Conservation (phyloP, 2,329 filamentous ascomycete species). For the Talaromyces sp. region DNA sequence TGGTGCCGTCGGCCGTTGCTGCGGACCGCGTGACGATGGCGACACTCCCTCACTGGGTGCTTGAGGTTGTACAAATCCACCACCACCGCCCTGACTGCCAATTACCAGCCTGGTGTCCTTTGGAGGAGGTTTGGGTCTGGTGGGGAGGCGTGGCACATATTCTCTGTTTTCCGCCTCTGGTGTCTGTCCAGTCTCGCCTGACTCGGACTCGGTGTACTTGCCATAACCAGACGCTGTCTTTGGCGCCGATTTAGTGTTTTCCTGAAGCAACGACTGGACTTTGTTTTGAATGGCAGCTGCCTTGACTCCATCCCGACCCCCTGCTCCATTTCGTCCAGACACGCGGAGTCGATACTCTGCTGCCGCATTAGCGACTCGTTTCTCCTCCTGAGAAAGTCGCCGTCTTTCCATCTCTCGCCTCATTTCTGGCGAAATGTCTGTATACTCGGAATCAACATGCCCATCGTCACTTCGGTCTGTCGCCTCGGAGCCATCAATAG, state of each 20-base stretch:
- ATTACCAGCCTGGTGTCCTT: constrained; percentile 14
- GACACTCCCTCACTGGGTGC: neutral
- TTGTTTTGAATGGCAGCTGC: constrained; percentile 88
- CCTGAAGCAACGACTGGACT: constrained; percentile 75
- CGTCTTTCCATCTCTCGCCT: constrained; percentile 82
- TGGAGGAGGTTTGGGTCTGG: constrained; percentile 16
- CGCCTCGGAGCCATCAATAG: constrained; percentile 72
- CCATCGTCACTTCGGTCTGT: constrained; percentile 67
- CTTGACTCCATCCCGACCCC: constrained; percentile 52
- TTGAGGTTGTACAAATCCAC: neutral
- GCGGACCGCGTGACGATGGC: constrained; percentile 23
- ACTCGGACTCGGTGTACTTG: constrained; percentile 64
- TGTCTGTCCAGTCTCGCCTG: constrained; percentile 38
- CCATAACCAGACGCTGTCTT: constrained; percentile 88
- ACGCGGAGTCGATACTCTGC: constrained; percentile 80
- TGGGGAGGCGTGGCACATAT: constrained; percentile 15
- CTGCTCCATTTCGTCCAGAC: constrained; percentile 50
- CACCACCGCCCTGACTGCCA: neutral
- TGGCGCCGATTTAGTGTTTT: constrained; percentile 61
- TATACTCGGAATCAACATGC: constrained; percentile 60
- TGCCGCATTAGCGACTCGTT: constrained; percentile 79
- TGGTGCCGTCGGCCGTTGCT: constrained; percentile 51
- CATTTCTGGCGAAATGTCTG: constrained; percentile 79
- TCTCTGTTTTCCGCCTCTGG: constrained; percentile 19
- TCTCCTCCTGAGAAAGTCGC: constrained; percentile 80